Evolutionary conservation across 148 eudicot species (phyloP), one percentile per base, ranked within the genome.

Genomic region (Amaranthus cruentus): DNA sequence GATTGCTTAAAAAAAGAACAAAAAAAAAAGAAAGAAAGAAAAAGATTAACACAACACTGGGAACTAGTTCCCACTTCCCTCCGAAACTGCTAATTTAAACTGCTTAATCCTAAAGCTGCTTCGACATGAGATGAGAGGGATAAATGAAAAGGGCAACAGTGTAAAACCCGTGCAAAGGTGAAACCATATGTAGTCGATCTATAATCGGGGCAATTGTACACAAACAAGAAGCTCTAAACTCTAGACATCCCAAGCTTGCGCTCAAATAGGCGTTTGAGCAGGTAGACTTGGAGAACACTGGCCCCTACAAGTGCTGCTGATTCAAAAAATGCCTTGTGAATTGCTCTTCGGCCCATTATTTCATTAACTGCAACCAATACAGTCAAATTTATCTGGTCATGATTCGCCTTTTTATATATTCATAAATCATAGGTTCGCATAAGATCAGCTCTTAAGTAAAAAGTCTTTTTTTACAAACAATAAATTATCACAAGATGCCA

Each of bases 291-390:
- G 28, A 91, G 83, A 62, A 81, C 83, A 53, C 97, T 89, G 5
- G 84, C 86, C n/a, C 89, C 94, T 2, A 89, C 48, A 11, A 91
- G 85, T 11, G 94, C 94, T 9, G 82, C 80, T 5, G 90, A 89
- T 77, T 91, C 97, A 4, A 86, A 71, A 47, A 89, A 5, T 7
- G 97, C 94, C 85, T 91, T 91, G 72, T 91, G 88, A 13, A 88
- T 59, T 38, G 94, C 87, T 81, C 94, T 84, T 59, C 68, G 73
- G 84, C 94, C 72, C 94, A 91, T 81, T 53, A 80, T 83, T 56
- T 89, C 89, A 54, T 89, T 91, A 66, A 88, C 97, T 91, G 87
- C 85, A 78, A 2, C 47, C 4, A 56, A 47, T 71, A 48, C 53
- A 51, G 44, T 57, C 68, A 67, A 28, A 54, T 58, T 50, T 66